These are phyloP conservation scores for Fusarium piperis DNA, from an alignment of 2,329 filamentous ascomycete genomes.

Conservation along the genomic window DNA sequence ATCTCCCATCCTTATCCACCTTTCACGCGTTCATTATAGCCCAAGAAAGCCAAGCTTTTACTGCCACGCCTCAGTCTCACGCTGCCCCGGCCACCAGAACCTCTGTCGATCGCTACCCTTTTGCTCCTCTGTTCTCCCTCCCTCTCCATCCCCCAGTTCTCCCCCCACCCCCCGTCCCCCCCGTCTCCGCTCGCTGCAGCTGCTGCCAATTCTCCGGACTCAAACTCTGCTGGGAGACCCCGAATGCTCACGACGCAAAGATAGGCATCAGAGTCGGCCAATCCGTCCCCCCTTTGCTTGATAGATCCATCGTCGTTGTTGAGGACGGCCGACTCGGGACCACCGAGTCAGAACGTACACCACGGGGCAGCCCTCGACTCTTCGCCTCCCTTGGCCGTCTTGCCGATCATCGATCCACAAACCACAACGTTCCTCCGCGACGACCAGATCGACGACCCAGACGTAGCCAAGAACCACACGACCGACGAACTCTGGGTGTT, in stretches of 20 bases:
- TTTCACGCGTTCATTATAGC: slow-evolving; percentile 1
- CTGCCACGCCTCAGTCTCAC: slow-evolving; percentile 19
- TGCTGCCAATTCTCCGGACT: slow-evolving; percentile 24
- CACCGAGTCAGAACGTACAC: slow-evolving; percentile 30
- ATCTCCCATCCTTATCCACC: background rate
- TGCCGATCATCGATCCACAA: slow-evolving; percentile 39
- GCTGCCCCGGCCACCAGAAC: slow-evolving; percentile 13
- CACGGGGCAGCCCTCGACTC: slow-evolving; percentile 6
- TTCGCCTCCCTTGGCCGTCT: slow-evolving; percentile 35
- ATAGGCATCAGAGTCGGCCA: background rate
- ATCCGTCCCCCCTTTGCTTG: background rate
- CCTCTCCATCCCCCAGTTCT: slow-evolving; percentile 31
- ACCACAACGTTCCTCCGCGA: slow-evolving; percentile 20
- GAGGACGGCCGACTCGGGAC: slow-evolving; percentile 15
- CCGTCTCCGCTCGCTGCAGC: slow-evolving; percentile 15
- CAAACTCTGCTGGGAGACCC: slow-evolving; percentile 1
- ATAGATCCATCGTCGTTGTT: background rate
- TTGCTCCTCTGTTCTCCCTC: slow-evolving; percentile 11
- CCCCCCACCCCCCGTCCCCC: slow-evolving; percentile 22
- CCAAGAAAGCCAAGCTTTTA: slow-evolving; percentile 29
- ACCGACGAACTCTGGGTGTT: background rate
- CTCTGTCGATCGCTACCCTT: slow-evolving; percentile 33
- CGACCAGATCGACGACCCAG: slow-evolving; percentile 1
- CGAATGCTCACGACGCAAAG: slow-evolving; percentile 1
- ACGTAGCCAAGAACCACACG: background rate